A percentile compares a stretch with the other conserved stretches of the same genome.
These are phyloP conservation scores for Venturia oleaginea DNA, from an alignment of 2,329 filamentous ascomycete genomes.

Conservation along the genomic window DNA sequence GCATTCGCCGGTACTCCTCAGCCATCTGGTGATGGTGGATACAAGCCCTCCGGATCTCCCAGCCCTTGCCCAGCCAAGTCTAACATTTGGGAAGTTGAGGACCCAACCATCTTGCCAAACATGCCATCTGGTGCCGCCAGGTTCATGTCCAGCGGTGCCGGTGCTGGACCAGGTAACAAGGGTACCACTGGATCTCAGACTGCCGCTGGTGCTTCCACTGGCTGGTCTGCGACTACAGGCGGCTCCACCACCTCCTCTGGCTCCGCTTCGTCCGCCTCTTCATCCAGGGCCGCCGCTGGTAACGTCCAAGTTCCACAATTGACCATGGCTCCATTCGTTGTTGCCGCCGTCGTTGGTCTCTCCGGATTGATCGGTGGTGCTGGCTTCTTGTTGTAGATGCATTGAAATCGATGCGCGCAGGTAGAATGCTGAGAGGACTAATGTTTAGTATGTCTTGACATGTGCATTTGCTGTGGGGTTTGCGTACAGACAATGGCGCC, in stretches of 20 bases:
- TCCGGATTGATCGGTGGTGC: slow-evolving; percentile 44
- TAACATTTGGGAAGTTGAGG: slow-evolving; percentile 47
- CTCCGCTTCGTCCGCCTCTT: slow-evolving; percentile 17
- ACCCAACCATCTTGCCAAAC: slow-evolving; percentile 43
- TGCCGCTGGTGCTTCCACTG: slow-evolving; percentile 38
- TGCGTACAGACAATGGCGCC: neutral
- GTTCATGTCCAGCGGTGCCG: slow-evolving; percentile 51
- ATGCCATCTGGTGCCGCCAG: slow-evolving; percentile 47
- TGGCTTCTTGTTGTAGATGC: slow-evolving; percentile 10
- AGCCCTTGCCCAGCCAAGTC: slow-evolving; percentile 46
- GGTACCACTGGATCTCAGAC: slow-evolving; percentile 47
- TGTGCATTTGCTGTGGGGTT: neutral
- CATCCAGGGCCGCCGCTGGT: slow-evolving; percentile 34
- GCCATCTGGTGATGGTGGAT: slow-evolving; percentile 50
- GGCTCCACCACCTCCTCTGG: slow-evolving; percentile 31
- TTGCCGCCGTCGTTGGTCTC: slow-evolving; percentile 41
- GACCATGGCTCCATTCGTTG: slow-evolving; percentile 41
- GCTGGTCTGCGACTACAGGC: slow-evolving; percentile 36
- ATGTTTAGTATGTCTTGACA: slow-evolving; percentile 5
- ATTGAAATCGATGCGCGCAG: neutral
- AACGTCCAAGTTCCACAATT: slow-evolving; percentile 37
- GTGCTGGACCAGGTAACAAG: slow-evolving; percentile 45
- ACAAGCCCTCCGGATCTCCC: slow-evolving; percentile 44
- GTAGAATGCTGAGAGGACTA: neutral
- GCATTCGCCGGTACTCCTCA: slow-evolving; percentile 41